Base-by-base conservation (phyloP, 805 yeast genomes). In the Torulaspora indica region DNA sequence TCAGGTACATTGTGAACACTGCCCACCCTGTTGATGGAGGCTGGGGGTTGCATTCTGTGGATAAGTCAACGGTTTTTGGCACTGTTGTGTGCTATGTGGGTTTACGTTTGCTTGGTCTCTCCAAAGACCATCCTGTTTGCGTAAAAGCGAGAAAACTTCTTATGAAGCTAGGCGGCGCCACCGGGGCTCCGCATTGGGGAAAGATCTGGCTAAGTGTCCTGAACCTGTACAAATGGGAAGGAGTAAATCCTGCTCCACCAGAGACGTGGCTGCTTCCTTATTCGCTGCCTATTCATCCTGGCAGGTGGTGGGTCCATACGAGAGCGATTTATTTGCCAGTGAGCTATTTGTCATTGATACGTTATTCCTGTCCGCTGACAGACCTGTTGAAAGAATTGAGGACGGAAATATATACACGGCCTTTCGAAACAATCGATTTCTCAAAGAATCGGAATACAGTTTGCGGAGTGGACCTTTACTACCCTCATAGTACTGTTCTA, bases 1-100 rank as follows among this genome's bases (percentile, higher is more conserved):
- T 85, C 22, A 73, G 98, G 47, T 93, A 90, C 60, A 67, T 93
- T 13, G 86, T 88, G n/a, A 93, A 93, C 61, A 77, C 87, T 0
- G 82, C 97, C 0, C 96, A 93, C 61, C 97, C 97, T 0, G 96
- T 90, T 0, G 98, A 93, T 64, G 99, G 99, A n/a, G 99, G 98
- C 2, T 93, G 99, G 99, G 99, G 99, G 0, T 71, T 93, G 30
- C 97, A 93, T 62, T 78, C 89, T 4, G 81, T 79, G 40, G 99
- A 93, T 61, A 93, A 91, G 62, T 81, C 93, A 7, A 93, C 99
- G 0, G 93, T 93, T 53, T 90, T 90, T 63, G 98, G 99, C 4
- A 93, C 99, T 1, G 73, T 86, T 0, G 75, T 93, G 54, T 90
- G 89, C 64, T 93, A 93, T 63, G 82, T 91, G 6, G 69, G 71